Percentiles rank a stretch among this genome's conserved stretches.
Conservation (phyloP, 2,329 filamentous ascomycete species). For the Aspergillus sp. region DNA sequence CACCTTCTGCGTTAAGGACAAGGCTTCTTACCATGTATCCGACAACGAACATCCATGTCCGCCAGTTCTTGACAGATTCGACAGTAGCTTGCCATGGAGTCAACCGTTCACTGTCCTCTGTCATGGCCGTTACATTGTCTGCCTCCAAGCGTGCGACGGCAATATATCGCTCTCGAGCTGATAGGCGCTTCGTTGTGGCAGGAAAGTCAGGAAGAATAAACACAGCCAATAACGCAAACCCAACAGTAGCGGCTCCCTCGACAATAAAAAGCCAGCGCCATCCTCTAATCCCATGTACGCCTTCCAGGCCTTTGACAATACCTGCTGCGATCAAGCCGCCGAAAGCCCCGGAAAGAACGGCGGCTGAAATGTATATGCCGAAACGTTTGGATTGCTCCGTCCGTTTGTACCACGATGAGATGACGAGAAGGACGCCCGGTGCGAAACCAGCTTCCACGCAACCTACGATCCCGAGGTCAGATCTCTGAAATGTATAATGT, state of each 20-base stretch:
- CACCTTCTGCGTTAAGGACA: background rate
- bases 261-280: conserved; percentile 53
- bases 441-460: conserved; percentile 21
- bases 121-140: conserved; percentile 13
- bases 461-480: conserved; percentile 5
- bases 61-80: conserved; percentile 21
- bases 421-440: conserved; percentile 26
- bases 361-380: conserved; percentile 55
- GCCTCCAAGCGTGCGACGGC: conserved; percentile 18
- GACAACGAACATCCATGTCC: conserved; percentile 36
- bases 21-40: conserved; percentile 34
- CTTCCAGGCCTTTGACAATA: conserved; percentile 45
- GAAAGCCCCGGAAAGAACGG: conserved; percentile 53
- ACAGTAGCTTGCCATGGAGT: conserved; percentile 14
- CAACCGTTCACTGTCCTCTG: conserved; percentile 8
- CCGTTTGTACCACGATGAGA: conserved; percentile 57
- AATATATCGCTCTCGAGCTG: conserved; percentile 17
- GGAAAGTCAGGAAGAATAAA: conserved; percentile 51
- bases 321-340: conserved; percentile 48
- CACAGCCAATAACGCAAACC: conserved; percentile 36
- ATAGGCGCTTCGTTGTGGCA: conserved; percentile 40
- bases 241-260: conserved; percentile 41
- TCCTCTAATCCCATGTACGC: conserved; percentile 40
- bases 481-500: background rate
- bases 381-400: conserved; percentile 55